Base-by-base conservation (phyloP, 352 stramenopile species). In the Globisporangium nodosum region DNA sequence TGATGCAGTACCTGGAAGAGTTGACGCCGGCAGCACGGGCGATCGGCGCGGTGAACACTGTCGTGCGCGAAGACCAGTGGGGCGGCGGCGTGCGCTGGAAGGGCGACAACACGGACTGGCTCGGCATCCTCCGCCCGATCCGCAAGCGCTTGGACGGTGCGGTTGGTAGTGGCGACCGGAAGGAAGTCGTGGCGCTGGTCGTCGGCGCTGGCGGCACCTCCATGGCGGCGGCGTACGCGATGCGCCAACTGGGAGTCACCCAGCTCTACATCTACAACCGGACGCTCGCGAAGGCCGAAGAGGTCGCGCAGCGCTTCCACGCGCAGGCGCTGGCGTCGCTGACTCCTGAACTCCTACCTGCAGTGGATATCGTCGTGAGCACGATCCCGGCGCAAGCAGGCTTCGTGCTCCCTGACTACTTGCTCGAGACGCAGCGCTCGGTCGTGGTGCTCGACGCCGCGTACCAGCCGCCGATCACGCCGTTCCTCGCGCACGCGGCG, bases 11-110 rank as follows among this genome's bases (percentile, higher is more conserved):
- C 58, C 62, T 99, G 47, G 81, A 98, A 67, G 79, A 96, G 31
- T 72, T 99, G 48, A 97, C 86, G 21, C 79, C 94, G 49, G 89
- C 96, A n/a, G 97, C 95, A 0, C 73, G 78, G 46, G 76, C 77
- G n/a, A 99, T 99, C 66, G 97, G 97, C n/a, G 97, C 96, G 42
- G 96, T 99, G 40, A 99, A 99, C 79, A 99, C 97, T 12, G 72
- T 99, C 30, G 78, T 98, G 18, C 75, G 85, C 53, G 52, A 77
- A 46, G 78, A 87, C 65, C 64, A 68, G n/a, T 66, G 67, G 13
- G 73, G 69, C 5, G 74, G 68, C 7, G 64, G 18, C n/a, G 18
- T 73, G 54, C 70, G 73, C 60, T 85, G 74, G 80, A 79, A 72
- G 61, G 96, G 97, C 1, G 94, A 99, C 70, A 99, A 99, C 78